A percentile compares a stretch with the other conserved stretches of the same genome.
Evolutionary conservation across 2,329 filamentous ascomycete species (phyloP).

Genomic region (Cladosporium sp.): DNA sequence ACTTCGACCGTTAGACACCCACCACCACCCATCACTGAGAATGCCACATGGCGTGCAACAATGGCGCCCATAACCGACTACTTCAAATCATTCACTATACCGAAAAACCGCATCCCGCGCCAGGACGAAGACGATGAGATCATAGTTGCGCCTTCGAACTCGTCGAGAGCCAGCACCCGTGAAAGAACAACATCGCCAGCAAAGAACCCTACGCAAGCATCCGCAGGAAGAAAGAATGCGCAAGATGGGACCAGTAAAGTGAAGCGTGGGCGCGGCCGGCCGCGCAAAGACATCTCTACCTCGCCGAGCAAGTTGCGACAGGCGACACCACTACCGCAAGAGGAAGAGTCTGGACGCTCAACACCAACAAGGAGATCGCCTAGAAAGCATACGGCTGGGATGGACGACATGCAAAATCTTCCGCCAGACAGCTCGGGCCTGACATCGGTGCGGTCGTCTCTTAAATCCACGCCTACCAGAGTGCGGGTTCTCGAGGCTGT

Average conservation of each 20-base stretch:
- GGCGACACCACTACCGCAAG: not conserved
- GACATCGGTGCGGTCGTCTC: not conserved
- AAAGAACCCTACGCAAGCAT: not conserved
- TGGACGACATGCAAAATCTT: not conserved
- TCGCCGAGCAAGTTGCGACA: constrained; percentile 1
- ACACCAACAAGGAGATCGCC: constrained; percentile 11
- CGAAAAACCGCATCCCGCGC: constrained; percentile 27
- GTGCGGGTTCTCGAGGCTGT: constrained; percentile 16
- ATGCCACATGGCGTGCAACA: not conserved
- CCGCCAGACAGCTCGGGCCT: constrained; percentile 13
- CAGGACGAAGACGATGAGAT: constrained; percentile 28
- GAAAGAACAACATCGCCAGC: not conserved
- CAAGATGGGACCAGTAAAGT: not conserved
- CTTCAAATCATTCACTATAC: constrained; percentile 45
- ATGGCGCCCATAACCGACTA: constrained; percentile 44
- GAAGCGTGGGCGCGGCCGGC: constrained; percentile 11
- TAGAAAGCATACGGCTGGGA: not conserved
- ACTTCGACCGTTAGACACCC: not conserved
- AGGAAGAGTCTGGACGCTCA: not conserved
- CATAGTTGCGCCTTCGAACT: constrained; percentile 27
- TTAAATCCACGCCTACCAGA: not conserved
- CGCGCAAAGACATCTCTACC: not conserved
- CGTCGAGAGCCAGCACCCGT: constrained; percentile 1
- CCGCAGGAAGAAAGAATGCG: not conserved
- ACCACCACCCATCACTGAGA: not conserved